Evolutionary conservation across 768 basidiomycete species (phyloP), one percentile per base, ranked within the genome.

Genomic region (Chlorophyllum brunneum): DNA sequence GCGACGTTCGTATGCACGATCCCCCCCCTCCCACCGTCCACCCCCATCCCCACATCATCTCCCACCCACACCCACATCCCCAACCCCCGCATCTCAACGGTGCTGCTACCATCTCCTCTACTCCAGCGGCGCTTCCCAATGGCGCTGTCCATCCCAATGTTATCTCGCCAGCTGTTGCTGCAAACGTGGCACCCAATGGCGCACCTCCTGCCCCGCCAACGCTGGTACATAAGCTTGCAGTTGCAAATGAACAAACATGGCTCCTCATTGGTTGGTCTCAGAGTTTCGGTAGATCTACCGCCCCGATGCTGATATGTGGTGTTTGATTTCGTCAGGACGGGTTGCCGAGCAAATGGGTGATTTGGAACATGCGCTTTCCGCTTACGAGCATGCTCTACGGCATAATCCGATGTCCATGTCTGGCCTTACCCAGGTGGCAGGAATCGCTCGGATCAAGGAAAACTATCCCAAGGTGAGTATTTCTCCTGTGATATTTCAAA

Each of bases 271-370:
- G 93, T 91, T 33, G 51, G 80, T 64, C 37, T 54, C 51, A 50
- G 41, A 26, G 24, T 22, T 41, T 30, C 16, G 58, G 48, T 54
- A 15, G 22, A 10, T 33, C 22, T 48, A 50, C 36, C 38, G 41
- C 42, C 36, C 55, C 38, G 29, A 22, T 39, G 23, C 51, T 56
- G 48, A 56, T 53, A 42, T 50, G 33, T 31, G 43, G 46, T 56
- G 15, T 55, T 30, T 45, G 48, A 57, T 60, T 48, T 59, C 61
- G 56, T 58, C 73, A 98, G 95, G 94, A 48, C 85, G 90, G 50
- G 89, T 97, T 50, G 93, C 95, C 44, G 97, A 98, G 68, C 92
- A 95, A 67, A 89, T 98, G 84, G 81, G 85, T 57, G 92, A 98
- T 74, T 79, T 91, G 62, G 94, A 97, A 64, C 86, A 93, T 58